Base-by-base conservation (phyloP, 495 filamentous ascomycete genomes). In the Penicillium taxi region DNA sequence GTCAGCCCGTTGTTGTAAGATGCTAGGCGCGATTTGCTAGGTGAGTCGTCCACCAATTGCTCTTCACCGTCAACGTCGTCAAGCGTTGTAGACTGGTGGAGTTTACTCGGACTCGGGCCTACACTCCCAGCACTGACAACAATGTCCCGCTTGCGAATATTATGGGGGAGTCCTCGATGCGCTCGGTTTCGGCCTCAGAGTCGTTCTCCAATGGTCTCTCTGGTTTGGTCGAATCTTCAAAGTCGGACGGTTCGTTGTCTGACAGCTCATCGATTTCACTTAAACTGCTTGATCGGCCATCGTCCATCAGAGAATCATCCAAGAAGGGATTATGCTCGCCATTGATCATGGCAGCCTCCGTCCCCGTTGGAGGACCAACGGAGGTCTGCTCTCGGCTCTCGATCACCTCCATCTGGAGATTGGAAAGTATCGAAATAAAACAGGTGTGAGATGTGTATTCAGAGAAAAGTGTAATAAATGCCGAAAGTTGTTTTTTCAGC, bases 181-280 rank as follows among this genome's bases (percentile, higher is more conserved):
- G 78, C 64, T 96, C 93, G 6, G 91, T 98, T 66, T 96, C 91
- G 18, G 93, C 91, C 61, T 98, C 91, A n/a, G 91, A 94, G 63
- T 96, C 90, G 47, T 82, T 82, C 39, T 81, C 80, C 36, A 57
- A 46, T 33, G 48, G 51, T 48, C 43, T 62, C 37, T 63, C 58
- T 31, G 43, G 55, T 42, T 68, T 68, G 36, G 44, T 43, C 4
- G 57, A 59, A 9, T 64, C 64, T 32, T 72, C 72, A 37, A 74
- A 71, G 44, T 79, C 74, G 21, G 73, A 74, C 18, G 57, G 59
- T 25, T 70, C 67, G 41, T 80, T 73, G n/a, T 78, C 77, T 5
- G 70, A 72, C 15, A 77, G 69, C 45, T 95, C 88, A 53, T 87
- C 89, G 37, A 91, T 82, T 43, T 96, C 91, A 66, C 91, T 98